These are phyloP conservation scores for Penicillium sp. DNA, from an alignment of 2,329 filamentous ascomycete genomes.

Conservation along the genomic window DNA sequence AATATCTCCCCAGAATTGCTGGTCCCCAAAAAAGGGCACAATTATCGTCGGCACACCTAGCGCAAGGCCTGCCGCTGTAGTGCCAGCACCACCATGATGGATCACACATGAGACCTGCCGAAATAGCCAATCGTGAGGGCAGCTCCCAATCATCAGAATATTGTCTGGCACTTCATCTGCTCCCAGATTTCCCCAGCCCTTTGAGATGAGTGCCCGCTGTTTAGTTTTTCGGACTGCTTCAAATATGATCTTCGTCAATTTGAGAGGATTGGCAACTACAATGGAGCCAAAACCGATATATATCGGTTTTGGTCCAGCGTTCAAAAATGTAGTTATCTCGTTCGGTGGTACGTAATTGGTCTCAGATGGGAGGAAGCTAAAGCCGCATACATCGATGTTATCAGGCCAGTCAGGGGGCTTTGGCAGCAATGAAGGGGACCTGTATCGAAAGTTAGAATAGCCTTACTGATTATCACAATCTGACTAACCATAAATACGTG, in stretches of 20 bases:
- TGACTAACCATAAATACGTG: neutral
- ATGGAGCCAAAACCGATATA: slow-evolving; percentile 59
- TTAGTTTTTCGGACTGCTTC: slow-evolving; percentile 48
- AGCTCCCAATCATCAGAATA: slow-evolving; percentile 53
- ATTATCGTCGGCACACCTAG: slow-evolving; percentile 75
- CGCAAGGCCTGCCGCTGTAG: slow-evolving; percentile 65
- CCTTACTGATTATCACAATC: neutral
- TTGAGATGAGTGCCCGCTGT: slow-evolving; percentile 53
- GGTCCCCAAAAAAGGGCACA: slow-evolving; percentile 82
- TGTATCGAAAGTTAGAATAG: neutral
- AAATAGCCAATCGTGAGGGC: slow-evolving; percentile 59
- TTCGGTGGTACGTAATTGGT: slow-evolving; percentile 33
- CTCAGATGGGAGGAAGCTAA: slow-evolving; percentile 38
- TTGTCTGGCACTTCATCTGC: slow-evolving; percentile 28
- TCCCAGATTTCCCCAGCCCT: slow-evolving; percentile 52
- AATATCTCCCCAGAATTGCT: slow-evolving; percentile 80
- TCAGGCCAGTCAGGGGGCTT: slow-evolving; percentile 8
- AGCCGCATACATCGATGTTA: slow-evolving; percentile 38
- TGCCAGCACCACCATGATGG: slow-evolving; percentile 59
- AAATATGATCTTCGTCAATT: slow-evolving; percentile 46
- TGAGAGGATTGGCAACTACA: slow-evolving; percentile 50
- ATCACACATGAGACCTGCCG: slow-evolving; percentile 55
- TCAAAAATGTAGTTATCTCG: slow-evolving; percentile 46
- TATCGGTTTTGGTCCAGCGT: slow-evolving; percentile 47
- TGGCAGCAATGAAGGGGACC: slow-evolving; percentile 8